Evolutionary conservation across 176 grass and related monocot species (phyloP), one percentile per base, ranked within the genome.

Genomic region (Alloteropsis semialata): DNA sequence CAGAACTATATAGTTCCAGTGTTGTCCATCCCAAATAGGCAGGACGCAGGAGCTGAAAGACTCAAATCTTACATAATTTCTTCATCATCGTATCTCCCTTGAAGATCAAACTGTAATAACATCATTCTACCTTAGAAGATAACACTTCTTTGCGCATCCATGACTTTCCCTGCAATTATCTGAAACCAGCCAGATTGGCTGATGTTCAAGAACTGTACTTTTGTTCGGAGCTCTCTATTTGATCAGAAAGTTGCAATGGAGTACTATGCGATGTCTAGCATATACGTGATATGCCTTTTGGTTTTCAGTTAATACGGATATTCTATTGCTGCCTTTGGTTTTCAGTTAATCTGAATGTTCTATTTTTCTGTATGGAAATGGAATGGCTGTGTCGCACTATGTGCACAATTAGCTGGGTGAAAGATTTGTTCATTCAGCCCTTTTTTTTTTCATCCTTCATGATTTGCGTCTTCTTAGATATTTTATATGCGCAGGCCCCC

Each of bases 61-160:
- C 27, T 61, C n/a, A 8, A 10, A 8, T 46, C 39, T n/a, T 22
- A 72, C 39, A 32, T 78, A 46, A 58, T 63, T 78, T 63, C 42
- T 78, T 33, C 0, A 5, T 63, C 14, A 5, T 8, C 39, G 27
- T 72, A 30, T 0, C 48, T 74, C 29, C 46, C 50, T 39, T 38
- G 56, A 45, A 58, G 18, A 56, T 55, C 34, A 36, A 59, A 44
- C 64, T 22, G 29, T 51, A 53, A 41, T 67, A 55, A 32, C 42
- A 75, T 42, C 22, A 43, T 54, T 75, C n/a, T 73, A 50, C 59
- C 34, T 37, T 79, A 72, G 83, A 39, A 85, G 64, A 42, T 59
- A 24, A 14, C 34, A 19, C 18, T 42, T 48, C 72, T 19, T 49
- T 46, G n/a, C 16, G 18, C 59, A 29, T 49, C 43, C 25, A 7